These are phyloP conservation scores for Retiboletus flavoniger DNA, from an alignment of 1,284 basidiomycete species.

Conservation along the genomic window DNA sequence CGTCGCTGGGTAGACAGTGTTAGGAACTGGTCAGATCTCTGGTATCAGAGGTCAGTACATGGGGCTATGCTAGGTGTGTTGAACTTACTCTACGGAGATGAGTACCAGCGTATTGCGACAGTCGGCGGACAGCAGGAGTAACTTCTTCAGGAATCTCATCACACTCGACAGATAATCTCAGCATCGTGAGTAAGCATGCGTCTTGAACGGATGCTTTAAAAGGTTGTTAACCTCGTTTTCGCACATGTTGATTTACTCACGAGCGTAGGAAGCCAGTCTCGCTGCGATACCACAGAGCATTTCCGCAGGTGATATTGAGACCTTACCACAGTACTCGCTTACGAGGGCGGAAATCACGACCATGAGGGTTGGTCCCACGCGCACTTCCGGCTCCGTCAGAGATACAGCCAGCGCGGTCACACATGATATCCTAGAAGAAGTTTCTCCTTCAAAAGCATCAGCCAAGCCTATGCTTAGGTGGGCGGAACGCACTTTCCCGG, in stretches of 20 bases:
- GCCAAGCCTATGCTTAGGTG: neutral
- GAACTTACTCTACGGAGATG: constrained; percentile 55
- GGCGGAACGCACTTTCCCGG: constrained; percentile 43
- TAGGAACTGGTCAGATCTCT: constrained; percentile 71
- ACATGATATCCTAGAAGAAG: constrained; percentile 47
- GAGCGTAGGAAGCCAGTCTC: constrained; percentile 44
- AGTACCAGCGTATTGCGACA: constrained; percentile 45
- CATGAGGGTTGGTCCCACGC: constrained; percentile 56
- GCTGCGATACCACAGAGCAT: constrained; percentile 52
- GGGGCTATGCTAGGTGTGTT: constrained; percentile 1
- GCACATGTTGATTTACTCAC: constrained; percentile 40
- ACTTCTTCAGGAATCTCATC: constrained; percentile 51
- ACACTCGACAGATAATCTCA: constrained; percentile 59
- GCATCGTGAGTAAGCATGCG: constrained; percentile 64
- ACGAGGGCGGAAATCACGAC: constrained; percentile 63
- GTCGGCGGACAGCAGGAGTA: constrained; percentile 39
- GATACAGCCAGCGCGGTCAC: constrained; percentile 50
- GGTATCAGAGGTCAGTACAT: constrained; percentile 10
- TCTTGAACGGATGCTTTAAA: constrained; percentile 65
- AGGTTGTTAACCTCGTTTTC: constrained; percentile 1
- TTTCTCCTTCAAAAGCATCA: constrained; percentile 38
- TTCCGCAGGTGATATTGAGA: constrained; percentile 50
- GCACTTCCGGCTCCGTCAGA: constrained; percentile 45
- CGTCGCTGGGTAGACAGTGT: constrained; percentile 45
- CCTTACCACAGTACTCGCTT: constrained; percentile 54